Percentiles rank a stretch among this genome's conserved stretches.
phyloP scores from a whole-genome alignment of 306 rosid species.

The Prunus mume region DNA sequence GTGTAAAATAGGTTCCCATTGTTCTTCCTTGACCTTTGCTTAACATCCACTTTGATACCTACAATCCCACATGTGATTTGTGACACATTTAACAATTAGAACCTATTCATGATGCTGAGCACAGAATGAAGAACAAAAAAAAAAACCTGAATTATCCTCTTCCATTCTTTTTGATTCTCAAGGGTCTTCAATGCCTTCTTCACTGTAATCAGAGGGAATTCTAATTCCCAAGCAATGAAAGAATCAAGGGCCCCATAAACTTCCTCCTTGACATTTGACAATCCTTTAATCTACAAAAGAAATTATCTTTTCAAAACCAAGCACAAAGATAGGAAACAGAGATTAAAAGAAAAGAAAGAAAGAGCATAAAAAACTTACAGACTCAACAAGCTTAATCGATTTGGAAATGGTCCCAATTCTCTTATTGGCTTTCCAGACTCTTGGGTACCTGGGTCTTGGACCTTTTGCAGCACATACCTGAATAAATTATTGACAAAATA shows the following conservation, averaged over 20 bases:
- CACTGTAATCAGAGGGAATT: constrained; percentile 81
- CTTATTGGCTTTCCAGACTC: constrained; percentile 82
- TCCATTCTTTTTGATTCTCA: constrained; percentile 80
- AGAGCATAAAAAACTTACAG: constrained; percentile 39
- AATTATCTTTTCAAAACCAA: neutral
- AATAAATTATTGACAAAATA: constrained; percentile 2
- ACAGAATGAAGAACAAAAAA: neutral
- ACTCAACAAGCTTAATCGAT: constrained; percentile 70
- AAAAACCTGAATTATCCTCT: constrained; percentile 81
- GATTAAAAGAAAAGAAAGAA: neutral
- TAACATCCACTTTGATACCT: constrained; percentile 94
- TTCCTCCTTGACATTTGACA: constrained; percentile 96
- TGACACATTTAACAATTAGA: neutral
- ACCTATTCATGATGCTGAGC: neutral
- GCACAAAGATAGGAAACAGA: neutral
- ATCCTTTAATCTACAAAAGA: constrained; percentile 57
- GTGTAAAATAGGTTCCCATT: constrained; percentile 83
- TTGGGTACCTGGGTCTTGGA: constrained; percentile 87
- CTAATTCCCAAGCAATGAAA: constrained; percentile 94
- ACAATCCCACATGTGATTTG: constrained; percentile 24
- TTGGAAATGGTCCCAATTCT: constrained; percentile 86
- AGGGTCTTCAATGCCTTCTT: constrained; percentile 83
- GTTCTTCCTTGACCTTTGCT: constrained; percentile 99
- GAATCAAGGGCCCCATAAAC: constrained; percentile 98
- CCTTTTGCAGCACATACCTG: constrained; percentile 90